A percentile compares a stretch with the other conserved stretches of the same genome.
Conservation (phyloP, 441 rosid species). For the Corymbia citriodora region DNA sequence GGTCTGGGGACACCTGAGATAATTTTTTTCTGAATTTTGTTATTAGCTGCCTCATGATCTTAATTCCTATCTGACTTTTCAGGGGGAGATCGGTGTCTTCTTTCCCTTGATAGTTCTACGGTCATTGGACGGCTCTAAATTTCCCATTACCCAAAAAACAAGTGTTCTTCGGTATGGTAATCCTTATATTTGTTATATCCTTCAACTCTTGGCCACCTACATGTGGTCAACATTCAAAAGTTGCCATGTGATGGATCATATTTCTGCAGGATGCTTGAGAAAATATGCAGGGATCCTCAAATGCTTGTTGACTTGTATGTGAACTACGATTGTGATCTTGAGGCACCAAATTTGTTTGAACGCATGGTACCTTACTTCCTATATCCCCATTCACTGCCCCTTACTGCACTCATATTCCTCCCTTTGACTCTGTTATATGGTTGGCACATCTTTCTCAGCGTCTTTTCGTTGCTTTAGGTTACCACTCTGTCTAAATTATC, state of each 20-base stretch:
- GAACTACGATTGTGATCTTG: conserved; percentile 98
- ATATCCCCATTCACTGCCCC: neutral
- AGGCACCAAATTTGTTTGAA: conserved; percentile 98
- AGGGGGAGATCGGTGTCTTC: conserved; percentile 99
- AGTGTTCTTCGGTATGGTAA: conserved; percentile 82
- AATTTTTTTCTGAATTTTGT: neutral
- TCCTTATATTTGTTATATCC: conserved; percentile 17
- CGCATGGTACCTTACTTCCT: conserved; percentile 62
- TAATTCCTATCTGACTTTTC: conserved; percentile 15
- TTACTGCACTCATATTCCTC: neutral
- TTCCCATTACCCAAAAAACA: conserved; percentile 71
- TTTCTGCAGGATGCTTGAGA: conserved; percentile 88
- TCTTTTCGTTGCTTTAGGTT: conserved; percentile 47
- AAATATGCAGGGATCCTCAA: conserved; percentile 95
- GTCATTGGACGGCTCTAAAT: conserved; percentile 81
- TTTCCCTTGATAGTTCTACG: conserved; percentile 95
- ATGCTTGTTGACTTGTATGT: conserved; percentile 99
- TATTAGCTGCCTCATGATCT: neutral
- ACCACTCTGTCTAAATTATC: conserved; percentile 85
- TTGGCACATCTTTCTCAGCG: conserved; percentile 10
- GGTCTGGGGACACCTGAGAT: conserved; percentile 9
- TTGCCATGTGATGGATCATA: conserved; percentile 13
- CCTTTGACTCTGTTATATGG: neutral
- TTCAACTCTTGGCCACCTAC: conserved; percentile 7
- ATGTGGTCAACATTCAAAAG: neutral